phyloP scores from a whole-genome alignment of 768 basidiomycete genomes.

The Tephrocybe rancida region DNA sequence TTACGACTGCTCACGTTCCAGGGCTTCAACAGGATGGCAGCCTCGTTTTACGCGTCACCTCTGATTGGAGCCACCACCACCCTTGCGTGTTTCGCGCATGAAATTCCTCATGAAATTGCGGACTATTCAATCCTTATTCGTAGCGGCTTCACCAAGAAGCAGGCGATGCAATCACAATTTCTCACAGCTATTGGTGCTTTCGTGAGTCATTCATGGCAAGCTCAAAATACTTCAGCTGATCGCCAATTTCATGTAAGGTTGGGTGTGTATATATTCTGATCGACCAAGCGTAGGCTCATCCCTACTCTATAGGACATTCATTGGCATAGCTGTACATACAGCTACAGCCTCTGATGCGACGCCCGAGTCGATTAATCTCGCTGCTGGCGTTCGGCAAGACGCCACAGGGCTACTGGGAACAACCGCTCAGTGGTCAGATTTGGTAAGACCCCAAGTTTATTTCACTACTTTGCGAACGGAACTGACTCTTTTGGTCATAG shows the following conservation, averaged over 20 bases:
- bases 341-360: constrained; percentile 55
- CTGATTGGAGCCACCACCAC: constrained; percentile 93
- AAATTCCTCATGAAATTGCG: constrained; percentile 97
- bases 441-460: constrained; percentile 53
- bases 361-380: constrained; percentile 56
- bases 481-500: constrained; percentile 37
- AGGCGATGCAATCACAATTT: constrained; percentile 94
- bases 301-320: constrained; percentile 64
- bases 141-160: constrained; percentile 86
- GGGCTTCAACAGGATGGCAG: constrained; percentile 69
- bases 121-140: constrained; percentile 93
- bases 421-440: constrained; percentile 74
- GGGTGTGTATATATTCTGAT: constrained; percentile 32
- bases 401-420: constrained; percentile 84
- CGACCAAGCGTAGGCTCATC: background rate
- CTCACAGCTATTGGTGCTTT: constrained; percentile 91
- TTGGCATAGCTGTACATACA: constrained; percentile 85
- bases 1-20: background rate
- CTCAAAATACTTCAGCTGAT: constrained; percentile 12
- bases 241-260: constrained; percentile 32
- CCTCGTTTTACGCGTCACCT: constrained; percentile 96
- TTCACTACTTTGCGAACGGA: background rate
- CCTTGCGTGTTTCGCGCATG: constrained; percentile 93
- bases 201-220: constrained; percentile 51
- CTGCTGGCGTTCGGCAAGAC: constrained; percentile 75